These are phyloP conservation scores for Colletotrichum camelliae DNA, from an alignment of 2,329 filamentous ascomycete species.

Conservation along the genomic window DNA sequence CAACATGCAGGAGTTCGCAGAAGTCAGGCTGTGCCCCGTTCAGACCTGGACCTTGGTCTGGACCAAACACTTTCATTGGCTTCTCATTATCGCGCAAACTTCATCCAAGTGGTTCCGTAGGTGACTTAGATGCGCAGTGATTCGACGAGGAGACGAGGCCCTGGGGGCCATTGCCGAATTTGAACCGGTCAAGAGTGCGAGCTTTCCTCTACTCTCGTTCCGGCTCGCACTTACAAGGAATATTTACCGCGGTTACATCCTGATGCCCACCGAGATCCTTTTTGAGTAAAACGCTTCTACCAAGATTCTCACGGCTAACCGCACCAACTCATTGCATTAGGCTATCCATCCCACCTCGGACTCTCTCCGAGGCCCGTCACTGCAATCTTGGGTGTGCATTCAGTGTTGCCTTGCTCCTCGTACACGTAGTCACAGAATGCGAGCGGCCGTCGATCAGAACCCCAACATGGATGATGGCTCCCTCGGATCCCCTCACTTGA, in stretches of 20 bases:
- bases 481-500: background rate
- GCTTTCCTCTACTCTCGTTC: background rate
- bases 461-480: background rate
- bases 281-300: background rate
- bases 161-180: background rate
- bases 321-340: background rate
- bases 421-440: background rate
- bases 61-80: background rate
- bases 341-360: background rate
- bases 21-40: background rate
- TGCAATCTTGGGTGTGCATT: background rate
- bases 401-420: background rate
- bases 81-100: background rate
- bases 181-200: background rate
- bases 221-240: background rate
- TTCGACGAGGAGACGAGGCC: background rate
- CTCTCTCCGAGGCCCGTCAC: background rate
- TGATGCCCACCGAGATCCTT: background rate
- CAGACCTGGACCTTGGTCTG: background rate
- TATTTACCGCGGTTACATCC: background rate
- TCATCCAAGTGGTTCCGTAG: background rate
- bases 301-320: background rate
- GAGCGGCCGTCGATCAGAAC: background rate
- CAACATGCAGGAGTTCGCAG: background rate
- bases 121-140: background rate